Base-by-base conservation (phyloP, 2,329 filamentous ascomycete species). In the Xylariaceae sp. region DNA sequence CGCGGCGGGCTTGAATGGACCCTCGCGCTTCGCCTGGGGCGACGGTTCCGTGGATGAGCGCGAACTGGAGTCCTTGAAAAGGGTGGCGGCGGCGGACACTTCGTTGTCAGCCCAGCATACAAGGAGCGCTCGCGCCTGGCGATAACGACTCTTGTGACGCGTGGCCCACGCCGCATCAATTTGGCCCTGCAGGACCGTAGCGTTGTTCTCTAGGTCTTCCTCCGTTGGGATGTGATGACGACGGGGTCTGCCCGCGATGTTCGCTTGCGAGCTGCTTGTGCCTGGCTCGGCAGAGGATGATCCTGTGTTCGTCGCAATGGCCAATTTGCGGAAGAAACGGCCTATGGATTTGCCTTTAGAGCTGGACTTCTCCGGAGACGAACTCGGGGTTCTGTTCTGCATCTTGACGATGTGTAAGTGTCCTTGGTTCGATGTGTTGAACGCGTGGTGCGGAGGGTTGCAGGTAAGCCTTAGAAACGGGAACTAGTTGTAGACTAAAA, bases 31-130 rank as follows among this genome's bases (percentile, higher is more conserved):
- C 23, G 23, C 23, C 23, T 30, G 23, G 1, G 23, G 23, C 23
- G 23, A 30, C 23, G 23, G 23, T 1, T 30, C 37, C 7, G 37
- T 56, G 1, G 34, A 37, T 7, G 23, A 30, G 23, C 23, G 23
- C 23, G 23, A 30, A 30, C 4, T 5, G 23, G 23, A 30, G 23
- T 30, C 23, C 23, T 30, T 30, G 23, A 5, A 30, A 30, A 30
- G 4, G 23, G 23, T 5, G 5, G 23, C 1, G 2, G 49, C 7
- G 4, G 23, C 49, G 2, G 49, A 30, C 18, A 50, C 17, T 7
- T 52, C 51, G 6, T 35, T 34, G 13, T 63, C 62, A 1, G 61
- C 53, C 62, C 62, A 64, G 41, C 61, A 63, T 10, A 63, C 57
- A 4, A 64, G 60, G 30, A 64, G 61, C 7, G 61, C 62, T 9